phyloP scores from a whole-genome alignment of 768 basidiomycete genomes.

The Mrakia gelida region DNA sequence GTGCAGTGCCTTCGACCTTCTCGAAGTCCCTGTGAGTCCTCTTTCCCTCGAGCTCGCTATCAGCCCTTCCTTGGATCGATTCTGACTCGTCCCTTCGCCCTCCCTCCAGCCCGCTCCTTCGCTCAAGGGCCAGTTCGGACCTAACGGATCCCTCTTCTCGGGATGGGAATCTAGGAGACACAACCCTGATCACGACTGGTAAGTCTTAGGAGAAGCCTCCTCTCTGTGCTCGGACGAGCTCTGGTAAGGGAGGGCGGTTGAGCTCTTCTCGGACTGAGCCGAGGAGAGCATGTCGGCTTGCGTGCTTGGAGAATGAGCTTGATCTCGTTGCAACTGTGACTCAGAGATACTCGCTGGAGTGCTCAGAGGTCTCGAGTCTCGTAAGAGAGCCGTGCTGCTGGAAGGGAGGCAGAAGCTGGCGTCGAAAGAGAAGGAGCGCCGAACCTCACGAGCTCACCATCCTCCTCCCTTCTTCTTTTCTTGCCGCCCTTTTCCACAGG shows the following conservation, averaged over 20 bases:
- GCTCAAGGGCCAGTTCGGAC: slow-evolving; percentile 93
- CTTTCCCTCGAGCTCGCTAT: slow-evolving; percentile 3
- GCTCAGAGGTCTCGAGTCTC: background rate
- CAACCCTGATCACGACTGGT: slow-evolving; percentile 87
- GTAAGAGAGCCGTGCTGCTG: background rate
- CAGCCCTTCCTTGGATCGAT: background rate
- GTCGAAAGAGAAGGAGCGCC: background rate
- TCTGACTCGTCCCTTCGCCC: background rate
- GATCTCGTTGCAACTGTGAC: background rate
- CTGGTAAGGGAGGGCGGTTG: background rate
- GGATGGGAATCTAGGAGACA: slow-evolving; percentile 94
- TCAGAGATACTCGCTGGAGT: too few species aligned
- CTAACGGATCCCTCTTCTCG: slow-evolving; percentile 86
- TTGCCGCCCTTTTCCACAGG: slow-evolving; percentile 49
- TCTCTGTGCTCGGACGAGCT: background rate
- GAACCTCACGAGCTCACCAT: background rate
- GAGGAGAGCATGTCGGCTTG: background rate
- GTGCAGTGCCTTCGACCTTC: slow-evolving; percentile 60
- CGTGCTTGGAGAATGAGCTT: background rate
- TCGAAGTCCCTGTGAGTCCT: slow-evolving; percentile 67
- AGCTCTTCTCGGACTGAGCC: slow-evolving; percentile 1
- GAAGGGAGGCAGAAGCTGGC: background rate
- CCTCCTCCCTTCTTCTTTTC: background rate
- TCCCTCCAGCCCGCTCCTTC: slow-evolving; percentile 67
- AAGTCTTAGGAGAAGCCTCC: slow-evolving; percentile 31